Evolutionary conservation across 257 asterid species (phyloP).

Genomic region (Lavandula angustifolia): DNA sequence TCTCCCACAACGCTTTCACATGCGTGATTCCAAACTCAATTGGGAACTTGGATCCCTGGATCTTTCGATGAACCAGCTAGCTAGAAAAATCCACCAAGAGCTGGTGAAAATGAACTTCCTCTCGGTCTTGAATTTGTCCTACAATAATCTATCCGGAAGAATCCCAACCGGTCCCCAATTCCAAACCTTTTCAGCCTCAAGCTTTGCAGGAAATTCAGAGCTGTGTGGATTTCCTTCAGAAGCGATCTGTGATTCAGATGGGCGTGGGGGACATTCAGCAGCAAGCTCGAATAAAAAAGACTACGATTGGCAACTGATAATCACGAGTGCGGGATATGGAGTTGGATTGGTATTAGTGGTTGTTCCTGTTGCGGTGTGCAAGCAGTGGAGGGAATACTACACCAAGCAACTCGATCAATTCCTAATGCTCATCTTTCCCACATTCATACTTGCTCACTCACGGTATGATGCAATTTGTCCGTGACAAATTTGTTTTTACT

Average conservation of each 20-base stretch:
- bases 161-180: conserved; percentile 42
- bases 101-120: conserved; percentile 50
- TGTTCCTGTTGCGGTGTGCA: not conserved
- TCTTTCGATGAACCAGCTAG: conserved; percentile 49
- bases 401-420: conserved; percentile 3
- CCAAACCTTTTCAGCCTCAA: conserved; percentile 29
- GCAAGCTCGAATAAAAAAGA: not conserved
- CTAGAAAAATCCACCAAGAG: conserved; percentile 46
- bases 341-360: not conserved
- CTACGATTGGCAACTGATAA: conserved; percentile 11
- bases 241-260: conserved; percentile 8
- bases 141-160: conserved; percentile 43
- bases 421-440: not conserved
- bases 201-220: conserved; percentile 36
- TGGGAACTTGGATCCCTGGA: conserved; percentile 60
- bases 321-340: not conserved
- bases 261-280: not conserved
- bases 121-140: conserved; percentile 42
- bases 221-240: conserved; percentile 41
- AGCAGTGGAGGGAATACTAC: conserved; percentile 14
- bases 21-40: conserved; percentile 56
- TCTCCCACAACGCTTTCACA: no score
- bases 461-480: not conserved
- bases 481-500: no score
- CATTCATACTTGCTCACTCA: not conserved